phyloP scores from a whole-genome alignment of 2,329 filamentous ascomycete genomes.

The Dothistroma pini region DNA sequence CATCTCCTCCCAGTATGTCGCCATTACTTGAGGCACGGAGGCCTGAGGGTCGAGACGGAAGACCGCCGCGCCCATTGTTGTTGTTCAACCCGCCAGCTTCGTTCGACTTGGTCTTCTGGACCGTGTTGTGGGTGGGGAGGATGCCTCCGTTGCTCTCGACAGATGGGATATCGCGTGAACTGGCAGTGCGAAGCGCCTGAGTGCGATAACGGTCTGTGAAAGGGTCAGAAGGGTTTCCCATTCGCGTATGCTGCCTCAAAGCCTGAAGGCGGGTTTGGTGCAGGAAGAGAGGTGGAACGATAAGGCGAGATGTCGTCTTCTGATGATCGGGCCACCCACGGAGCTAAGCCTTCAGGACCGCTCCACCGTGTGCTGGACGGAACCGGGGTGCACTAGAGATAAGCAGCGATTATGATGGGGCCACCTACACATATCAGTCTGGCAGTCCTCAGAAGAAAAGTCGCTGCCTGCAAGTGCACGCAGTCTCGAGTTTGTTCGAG shows the following conservation, averaged over 20 bases:
- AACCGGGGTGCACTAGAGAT: not conserved
- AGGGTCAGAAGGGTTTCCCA: constrained; percentile 54
- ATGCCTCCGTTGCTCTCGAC: constrained; percentile 31
- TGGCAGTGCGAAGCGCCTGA: constrained; percentile 43
- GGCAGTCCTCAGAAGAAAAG: not conserved
- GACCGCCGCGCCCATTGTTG: constrained; percentile 26
- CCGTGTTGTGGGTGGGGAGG: constrained; percentile 28
- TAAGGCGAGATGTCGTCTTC: not conserved
- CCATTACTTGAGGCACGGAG: constrained; percentile 3
- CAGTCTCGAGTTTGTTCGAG: not conserved
- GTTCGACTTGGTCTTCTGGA: constrained; percentile 22
- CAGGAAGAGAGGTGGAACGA: constrained; percentile 1
- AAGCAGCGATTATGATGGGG: not conserved
- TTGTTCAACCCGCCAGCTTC: constrained; percentile 35
- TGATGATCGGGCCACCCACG: not conserved
- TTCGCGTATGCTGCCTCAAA: constrained; percentile 36
- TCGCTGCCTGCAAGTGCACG: not conserved
- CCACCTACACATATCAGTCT: constrained; percentile 1
- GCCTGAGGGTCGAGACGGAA: constrained; percentile 26
- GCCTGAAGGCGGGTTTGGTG: constrained; percentile 3
- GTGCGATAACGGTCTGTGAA: constrained; percentile 51
- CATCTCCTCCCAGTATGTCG: constrained; percentile 19
- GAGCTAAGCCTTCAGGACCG: not conserved
- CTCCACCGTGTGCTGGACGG: not conserved
- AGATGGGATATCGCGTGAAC: constrained; percentile 20